phyloP scores from a whole-genome alignment of 2,329 filamentous ascomycete species.

The Colletotrichum filicis region DNA sequence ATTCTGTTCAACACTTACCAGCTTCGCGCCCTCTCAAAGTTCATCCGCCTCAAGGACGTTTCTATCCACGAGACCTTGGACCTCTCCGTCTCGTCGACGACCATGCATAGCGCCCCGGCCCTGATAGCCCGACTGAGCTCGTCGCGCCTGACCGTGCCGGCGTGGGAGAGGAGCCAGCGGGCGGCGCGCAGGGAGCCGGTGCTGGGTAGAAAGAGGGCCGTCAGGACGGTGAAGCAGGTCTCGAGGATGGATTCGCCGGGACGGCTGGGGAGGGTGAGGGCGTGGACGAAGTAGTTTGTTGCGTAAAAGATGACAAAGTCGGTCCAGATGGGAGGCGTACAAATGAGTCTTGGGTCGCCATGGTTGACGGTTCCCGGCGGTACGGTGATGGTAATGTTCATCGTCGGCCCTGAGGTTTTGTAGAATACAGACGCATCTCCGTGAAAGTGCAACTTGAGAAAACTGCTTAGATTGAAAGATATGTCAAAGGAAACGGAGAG shows the following conservation, averaged over 20 bases:
- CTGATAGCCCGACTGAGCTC: conserved; percentile 31
- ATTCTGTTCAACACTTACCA: conserved; percentile 12
- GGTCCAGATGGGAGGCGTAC: conserved; percentile 35
- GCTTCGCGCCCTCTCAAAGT: conserved; percentile 24
- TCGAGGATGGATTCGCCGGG: conserved; percentile 36
- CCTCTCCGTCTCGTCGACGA: conserved; percentile 32
- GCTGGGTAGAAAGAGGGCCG: conserved; percentile 35
- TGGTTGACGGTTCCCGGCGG: conserved; percentile 26
- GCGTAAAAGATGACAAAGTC: conserved; percentile 40
- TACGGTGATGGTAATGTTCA: conserved; percentile 30
- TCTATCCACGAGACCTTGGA: conserved; percentile 30
- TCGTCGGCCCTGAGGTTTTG: neutral
- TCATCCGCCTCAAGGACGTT: conserved; percentile 21
- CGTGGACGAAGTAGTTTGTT: conserved; percentile 41
- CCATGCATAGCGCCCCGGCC: conserved; percentile 39
- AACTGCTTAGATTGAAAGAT: neutral
- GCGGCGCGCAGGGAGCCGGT: conserved; percentile 35
- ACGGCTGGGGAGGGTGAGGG: conserved; percentile 35
- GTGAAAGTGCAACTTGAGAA: neutral
- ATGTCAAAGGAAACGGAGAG: neutral
- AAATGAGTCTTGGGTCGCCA: conserved; percentile 37
- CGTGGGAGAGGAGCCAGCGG: conserved; percentile 23
- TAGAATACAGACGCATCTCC: neutral
- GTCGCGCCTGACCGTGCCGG: conserved; percentile 29
- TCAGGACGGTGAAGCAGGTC: conserved; percentile 26